Evolutionary conservation across 2,329 filamentous ascomycete genomes (phyloP), one percentile per base, ranked within the genome.

Genomic region (Escovopsis sp.): DNA sequence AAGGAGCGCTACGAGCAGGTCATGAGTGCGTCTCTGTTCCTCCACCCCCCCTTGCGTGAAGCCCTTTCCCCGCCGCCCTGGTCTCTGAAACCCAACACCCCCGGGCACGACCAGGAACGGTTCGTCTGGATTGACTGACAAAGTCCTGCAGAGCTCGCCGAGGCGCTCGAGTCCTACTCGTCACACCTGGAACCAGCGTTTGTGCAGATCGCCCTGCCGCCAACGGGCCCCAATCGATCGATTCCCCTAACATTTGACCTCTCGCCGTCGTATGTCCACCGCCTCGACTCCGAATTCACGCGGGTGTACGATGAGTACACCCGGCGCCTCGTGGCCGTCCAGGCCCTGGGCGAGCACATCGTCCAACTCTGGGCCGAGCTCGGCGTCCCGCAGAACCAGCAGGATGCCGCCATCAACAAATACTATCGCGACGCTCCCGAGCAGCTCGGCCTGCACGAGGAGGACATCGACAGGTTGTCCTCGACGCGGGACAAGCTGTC

Each of bases 221-320:
- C 89, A 0, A 87, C 82, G 3, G 77, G 75, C 1, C 77, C 82
- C 5, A 82, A 85, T 50, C 77, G 85, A 38, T 79, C 80, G 11
- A 72, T 94, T 34, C 77, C 88, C 1, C 77, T 86, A 3, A 83
- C 73, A 41, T 96, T 98, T 59, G 88, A 96, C 55, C 77, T 98
- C n/a, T 95, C 89, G 0, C 79, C 85, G 0, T 72, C 81, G 4
- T 98, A 96, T 55, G 84, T 95, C 42, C 77, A 84, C 47, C 79
- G 81, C 44, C 75, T 98, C 18, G 89, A 98, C 58, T 72, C 74
- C 42, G 91, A 98, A 62, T 98, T 96, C 57, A 86, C 85, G 10
- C 78, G 87, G 46, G 85, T 98, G 18, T 96, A 96, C 62, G 87
- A 96, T 55, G 93, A 98, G 65, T 98, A 96, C 63, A 86, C 81